These are phyloP conservation scores for Trichosporon sp. DNA, from an alignment of 1,284 basidiomycete species.

Conservation along the genomic window DNA sequence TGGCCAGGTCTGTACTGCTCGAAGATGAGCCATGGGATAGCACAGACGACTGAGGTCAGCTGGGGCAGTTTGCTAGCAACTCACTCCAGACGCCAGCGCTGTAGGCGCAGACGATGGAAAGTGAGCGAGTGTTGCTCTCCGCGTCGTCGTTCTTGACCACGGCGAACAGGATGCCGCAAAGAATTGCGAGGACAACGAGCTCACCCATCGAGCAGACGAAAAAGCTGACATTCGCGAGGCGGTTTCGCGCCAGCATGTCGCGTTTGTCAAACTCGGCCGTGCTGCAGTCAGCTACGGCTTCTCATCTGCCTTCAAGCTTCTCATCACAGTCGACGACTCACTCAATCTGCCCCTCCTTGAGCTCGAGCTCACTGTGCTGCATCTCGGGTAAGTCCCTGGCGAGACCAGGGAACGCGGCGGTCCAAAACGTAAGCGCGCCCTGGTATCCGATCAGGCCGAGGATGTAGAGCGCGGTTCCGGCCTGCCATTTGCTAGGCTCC, in stretches of 20 bases:
- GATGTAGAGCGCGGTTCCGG: constrained; percentile 25
- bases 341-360: constrained; percentile 18
- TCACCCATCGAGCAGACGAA: constrained; percentile 59
- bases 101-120: constrained; percentile 67
- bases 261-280: constrained; percentile 56
- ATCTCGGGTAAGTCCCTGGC: constrained; percentile 25
- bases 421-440: constrained; percentile 50
- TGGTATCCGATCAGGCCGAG: constrained; percentile 64
- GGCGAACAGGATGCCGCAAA: constrained; percentile 55
- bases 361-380: constrained; percentile 22
- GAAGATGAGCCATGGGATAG: constrained; percentile 23
- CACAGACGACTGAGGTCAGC: constrained; percentile 48
- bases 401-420: constrained; percentile 25
- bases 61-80: constrained; percentile 50
- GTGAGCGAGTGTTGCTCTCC: constrained; percentile 78
- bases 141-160: constrained; percentile 62
- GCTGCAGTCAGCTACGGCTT: constrained; percentile 45
- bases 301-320: not conserved
- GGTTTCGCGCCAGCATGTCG: constrained; percentile 24
- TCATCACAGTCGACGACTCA: constrained; percentile 37
- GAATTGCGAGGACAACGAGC: constrained; percentile 22
- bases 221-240: constrained; percentile 55
- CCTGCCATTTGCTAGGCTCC: constrained; percentile 24
- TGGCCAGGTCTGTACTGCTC: constrained; percentile 28
- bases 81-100: constrained; percentile 68